A percentile compares a stretch with the other conserved stretches of the same genome.
phyloP scores from a whole-genome alignment of 768 basidiomycete species.

The Mycena amicta region DNA sequence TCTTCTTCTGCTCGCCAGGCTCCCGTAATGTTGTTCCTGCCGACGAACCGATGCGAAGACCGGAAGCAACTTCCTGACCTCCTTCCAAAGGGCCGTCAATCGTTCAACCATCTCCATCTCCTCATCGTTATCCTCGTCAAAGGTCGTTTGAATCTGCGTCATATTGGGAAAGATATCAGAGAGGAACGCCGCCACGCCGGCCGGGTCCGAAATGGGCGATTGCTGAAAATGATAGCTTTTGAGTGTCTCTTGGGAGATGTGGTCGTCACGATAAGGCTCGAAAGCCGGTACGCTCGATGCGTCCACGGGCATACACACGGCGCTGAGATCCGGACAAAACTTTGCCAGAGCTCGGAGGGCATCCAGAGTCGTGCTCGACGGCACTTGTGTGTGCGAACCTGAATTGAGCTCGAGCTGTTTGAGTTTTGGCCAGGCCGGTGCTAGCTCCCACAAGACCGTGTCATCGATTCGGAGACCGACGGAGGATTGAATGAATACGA shows the following conservation, averaged over 20 bases:
- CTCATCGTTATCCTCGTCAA: too few species aligned
- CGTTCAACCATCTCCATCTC: too few species aligned
- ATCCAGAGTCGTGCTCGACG: background rate
- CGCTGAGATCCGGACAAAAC: background rate
- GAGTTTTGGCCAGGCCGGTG: background rate
- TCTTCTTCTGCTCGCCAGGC: too few species aligned
- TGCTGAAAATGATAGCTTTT: background rate
- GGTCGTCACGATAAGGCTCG: too few species aligned
- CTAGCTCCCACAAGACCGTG: background rate
- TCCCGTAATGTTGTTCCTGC: too few species aligned
- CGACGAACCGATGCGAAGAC: too few species aligned
- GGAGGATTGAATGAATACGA: background rate
- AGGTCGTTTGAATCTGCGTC: too few species aligned
- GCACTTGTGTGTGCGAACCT: background rate
- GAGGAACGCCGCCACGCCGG: too few species aligned
- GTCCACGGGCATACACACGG: background rate
- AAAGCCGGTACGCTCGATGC: background rate
- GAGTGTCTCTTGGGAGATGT: background rate
- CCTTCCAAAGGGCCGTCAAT: too few species aligned
- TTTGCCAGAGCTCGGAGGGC: background rate
- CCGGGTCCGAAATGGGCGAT: background rate
- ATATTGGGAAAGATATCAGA: too few species aligned
- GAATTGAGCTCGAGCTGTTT: background rate
- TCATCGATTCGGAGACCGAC: background rate
- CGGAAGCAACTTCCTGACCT: too few species aligned